Evolutionary conservation across 163 green algal genomes (phyloP).

Genomic region (Coccomyxa subellipsoidea): DNA sequence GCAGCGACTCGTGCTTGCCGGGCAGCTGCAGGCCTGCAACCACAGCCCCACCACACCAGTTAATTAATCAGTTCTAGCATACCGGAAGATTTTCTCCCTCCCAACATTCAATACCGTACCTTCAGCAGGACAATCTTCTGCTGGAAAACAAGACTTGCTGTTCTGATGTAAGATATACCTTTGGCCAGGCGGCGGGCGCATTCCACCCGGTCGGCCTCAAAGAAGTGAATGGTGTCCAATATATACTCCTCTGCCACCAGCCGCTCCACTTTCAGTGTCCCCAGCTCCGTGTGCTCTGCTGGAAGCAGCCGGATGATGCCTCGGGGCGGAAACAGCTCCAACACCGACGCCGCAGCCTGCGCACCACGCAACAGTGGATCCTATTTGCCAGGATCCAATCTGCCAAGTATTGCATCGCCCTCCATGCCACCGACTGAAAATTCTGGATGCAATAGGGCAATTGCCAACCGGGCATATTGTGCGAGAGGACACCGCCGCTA

Average conservation of each 20-base stretch:
- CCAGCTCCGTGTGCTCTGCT: slow-evolving; percentile 53
- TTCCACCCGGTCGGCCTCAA: slow-evolving; percentile 69
- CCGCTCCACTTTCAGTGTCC: slow-evolving; percentile 58
- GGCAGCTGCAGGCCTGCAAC: slow-evolving; percentile 48
- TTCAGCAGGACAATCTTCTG: not conserved
- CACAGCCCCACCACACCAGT: not conserved
- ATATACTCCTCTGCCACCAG: slow-evolving; percentile 86
- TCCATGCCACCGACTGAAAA: too few relatives aligned
- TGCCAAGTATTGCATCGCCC: slow-evolving; percentile 1
- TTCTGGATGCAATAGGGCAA: too few relatives aligned
- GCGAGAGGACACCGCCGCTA: too few relatives aligned
- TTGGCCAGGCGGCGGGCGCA: slow-evolving; percentile 53
- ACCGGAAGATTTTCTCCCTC: too few relatives aligned
- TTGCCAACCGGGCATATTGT: too few relatives aligned
- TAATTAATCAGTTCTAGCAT: too few relatives aligned
- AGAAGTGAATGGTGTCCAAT: slow-evolving; percentile 71
- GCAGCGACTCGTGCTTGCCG: slow-evolving; percentile 54
- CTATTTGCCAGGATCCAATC: too few relatives aligned
- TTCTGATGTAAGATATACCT: not conserved
- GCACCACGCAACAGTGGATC: too few relatives aligned
- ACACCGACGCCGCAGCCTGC: slow-evolving; percentile 39
- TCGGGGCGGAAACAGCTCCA: slow-evolving; percentile 56
- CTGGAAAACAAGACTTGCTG: not conserved
- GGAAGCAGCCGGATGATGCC: slow-evolving; percentile 67
- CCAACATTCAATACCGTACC: too few relatives aligned